Conservation (phyloP, 2,329 filamentous ascomycete species). For the Tolypocladium pustulatum region DNA sequence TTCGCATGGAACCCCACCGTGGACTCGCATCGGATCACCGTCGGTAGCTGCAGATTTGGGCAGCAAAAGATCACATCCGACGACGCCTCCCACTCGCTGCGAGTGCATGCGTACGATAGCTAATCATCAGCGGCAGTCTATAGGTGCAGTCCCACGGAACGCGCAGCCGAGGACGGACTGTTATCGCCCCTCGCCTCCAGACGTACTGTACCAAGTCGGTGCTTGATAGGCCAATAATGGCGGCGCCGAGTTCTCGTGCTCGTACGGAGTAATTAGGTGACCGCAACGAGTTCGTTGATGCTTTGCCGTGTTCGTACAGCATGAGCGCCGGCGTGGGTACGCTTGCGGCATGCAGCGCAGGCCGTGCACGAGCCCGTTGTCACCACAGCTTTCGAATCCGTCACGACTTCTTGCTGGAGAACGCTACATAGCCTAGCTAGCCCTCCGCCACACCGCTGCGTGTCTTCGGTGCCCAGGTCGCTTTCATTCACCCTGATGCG, state of each 20-base stretch:
- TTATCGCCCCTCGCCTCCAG: background rate
- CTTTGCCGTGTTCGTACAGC: background rate
- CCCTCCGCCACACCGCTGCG: background rate
- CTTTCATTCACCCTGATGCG: background rate
- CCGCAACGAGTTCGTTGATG: background rate
- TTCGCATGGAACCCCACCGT: background rate
- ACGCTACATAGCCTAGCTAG: background rate
- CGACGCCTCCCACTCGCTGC: background rate
- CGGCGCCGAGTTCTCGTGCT: background rate
- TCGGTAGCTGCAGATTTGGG: background rate
- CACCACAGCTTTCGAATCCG: background rate
- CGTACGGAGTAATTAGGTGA: background rate
- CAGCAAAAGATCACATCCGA: background rate
- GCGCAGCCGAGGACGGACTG: background rate
- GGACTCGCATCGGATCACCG: background rate
- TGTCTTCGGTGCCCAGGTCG: background rate
- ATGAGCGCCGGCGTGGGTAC: background rate
- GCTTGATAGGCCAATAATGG: background rate
- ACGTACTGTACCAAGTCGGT: too few relatives aligned
- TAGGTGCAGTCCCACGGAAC: background rate
- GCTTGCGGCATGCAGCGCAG: background rate
- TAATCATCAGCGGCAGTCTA: background rate
- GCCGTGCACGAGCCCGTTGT: background rate
- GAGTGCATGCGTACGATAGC: background rate
- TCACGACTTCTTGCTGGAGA: background rate